These are phyloP conservation scores for Stachybotrys elegans DNA, from an alignment of 2,329 filamentous ascomycete species.

Conservation along the genomic window DNA sequence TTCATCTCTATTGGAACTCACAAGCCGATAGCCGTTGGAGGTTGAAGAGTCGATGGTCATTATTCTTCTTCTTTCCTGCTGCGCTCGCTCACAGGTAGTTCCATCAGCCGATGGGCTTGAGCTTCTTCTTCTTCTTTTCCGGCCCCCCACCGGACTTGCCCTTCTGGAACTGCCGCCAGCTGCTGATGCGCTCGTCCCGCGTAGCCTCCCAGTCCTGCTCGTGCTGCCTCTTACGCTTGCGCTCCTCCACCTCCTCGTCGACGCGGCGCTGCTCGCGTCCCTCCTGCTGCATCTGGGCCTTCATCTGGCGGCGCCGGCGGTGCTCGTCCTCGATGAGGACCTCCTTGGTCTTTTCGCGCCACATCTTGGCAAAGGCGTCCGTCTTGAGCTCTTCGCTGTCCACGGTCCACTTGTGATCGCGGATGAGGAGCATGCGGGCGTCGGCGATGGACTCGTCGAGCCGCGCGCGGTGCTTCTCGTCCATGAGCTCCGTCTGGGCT, in stretches of 20 bases:
- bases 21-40: too few species aligned
- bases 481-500: constrained; percentile 83
- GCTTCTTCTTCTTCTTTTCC: constrained; percentile 66
- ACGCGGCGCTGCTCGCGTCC: constrained; percentile 80
- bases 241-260: constrained; percentile 76
- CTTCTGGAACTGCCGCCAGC: constrained; percentile 91
- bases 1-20: constrained; percentile 25
- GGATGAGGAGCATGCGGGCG: constrained; percentile 88
- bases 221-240: constrained; percentile 84
- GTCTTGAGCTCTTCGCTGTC: constrained; percentile 85
- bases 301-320: constrained; percentile 75
- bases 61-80: too few species aligned
- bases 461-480: constrained; percentile 82
- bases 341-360: constrained; percentile 83
- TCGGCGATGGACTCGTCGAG: constrained; percentile 96
- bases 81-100: too few species aligned
- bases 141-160: constrained; percentile 45
- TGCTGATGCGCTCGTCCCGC: constrained; percentile 83
- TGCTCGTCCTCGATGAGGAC: constrained; percentile 93
- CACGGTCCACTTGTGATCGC: constrained; percentile 87
- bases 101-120: constrained; percentile 53
- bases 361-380: constrained; percentile 74
- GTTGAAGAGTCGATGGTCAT: too few species aligned
- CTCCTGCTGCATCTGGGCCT: constrained; percentile 95
- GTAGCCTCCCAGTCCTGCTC: constrained; percentile 95